These are phyloP conservation scores for Lachancea quebecensis DNA, from an alignment of 805 yeast genomes.

Conservation along the genomic window DNA sequence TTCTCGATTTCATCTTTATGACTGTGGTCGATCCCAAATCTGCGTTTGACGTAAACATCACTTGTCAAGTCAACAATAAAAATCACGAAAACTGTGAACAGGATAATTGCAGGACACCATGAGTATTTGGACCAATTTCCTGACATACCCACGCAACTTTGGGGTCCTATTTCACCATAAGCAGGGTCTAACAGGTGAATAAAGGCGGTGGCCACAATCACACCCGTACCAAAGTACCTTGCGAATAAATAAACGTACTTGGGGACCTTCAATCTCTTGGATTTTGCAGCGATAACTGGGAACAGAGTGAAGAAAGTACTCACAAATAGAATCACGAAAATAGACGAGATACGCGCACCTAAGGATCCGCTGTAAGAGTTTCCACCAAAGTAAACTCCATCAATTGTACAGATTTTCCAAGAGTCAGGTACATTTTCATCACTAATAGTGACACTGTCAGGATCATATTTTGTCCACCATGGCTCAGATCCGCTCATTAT, in stretches of 20 bases:
- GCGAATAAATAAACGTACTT: constrained; percentile 22
- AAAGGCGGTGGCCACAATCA: constrained; percentile 69
- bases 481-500: constrained; percentile 5
- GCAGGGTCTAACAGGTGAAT: constrained; percentile 61
- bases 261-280: constrained; percentile 40
- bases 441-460: constrained; percentile 26
- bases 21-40: constrained; percentile 26
- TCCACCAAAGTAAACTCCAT: constrained; percentile 36
- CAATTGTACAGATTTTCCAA: constrained; percentile 37
- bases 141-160: constrained; percentile 35
- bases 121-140: constrained; percentile 41
- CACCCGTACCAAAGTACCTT: constrained; percentile 65
- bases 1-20: constrained; percentile 22
- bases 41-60: constrained; percentile 35
- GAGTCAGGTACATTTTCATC: constrained; percentile 29
- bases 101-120: constrained; percentile 43
- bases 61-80: constrained; percentile 38
- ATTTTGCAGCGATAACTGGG: constrained; percentile 39
- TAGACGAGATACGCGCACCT: constrained; percentile 47
- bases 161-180: constrained; percentile 23
- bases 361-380: constrained; percentile 39
- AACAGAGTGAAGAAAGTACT: constrained; percentile 41
- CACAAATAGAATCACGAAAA: constrained; percentile 52
- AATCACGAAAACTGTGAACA: constrained; percentile 34
- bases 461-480: constrained; percentile 18